phyloP scores from a whole-genome alignment of 495 filamentous ascomycete species.

The Aspergillus avenaceus region DNA sequence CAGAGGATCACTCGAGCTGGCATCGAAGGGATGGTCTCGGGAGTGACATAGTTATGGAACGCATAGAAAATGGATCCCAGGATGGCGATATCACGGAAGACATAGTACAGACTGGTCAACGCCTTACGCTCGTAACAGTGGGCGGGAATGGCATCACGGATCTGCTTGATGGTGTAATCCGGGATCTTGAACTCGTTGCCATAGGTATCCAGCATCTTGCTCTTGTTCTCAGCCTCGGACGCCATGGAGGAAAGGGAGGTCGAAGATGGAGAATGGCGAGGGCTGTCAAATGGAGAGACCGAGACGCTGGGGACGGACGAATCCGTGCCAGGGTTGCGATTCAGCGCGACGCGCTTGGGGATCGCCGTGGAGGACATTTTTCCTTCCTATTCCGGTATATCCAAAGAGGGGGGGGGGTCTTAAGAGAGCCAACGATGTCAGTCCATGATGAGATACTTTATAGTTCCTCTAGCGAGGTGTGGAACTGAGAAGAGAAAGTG shows the following conservation, averaged over 20 bases:
- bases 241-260: constrained; percentile 89
- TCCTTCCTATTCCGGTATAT: not conserved
- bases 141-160: constrained; percentile 57
- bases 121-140: constrained; percentile 66
- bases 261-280: constrained; percentile 73
- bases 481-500: too few relatives aligned
- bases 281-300: constrained; percentile 64
- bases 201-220: constrained; percentile 62
- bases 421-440: too few relatives aligned
- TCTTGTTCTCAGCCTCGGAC: constrained; percentile 45
- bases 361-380: constrained; percentile 57
- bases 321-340: constrained; percentile 45
- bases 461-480: too few relatives aligned
- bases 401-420: not conserved
- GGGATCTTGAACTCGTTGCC: constrained; percentile 69
- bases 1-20: constrained; percentile 47
- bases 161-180: constrained; percentile 68
- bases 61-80: constrained; percentile 56
- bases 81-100: constrained; percentile 55
- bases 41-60: constrained; percentile 64
- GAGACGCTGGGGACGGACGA: constrained; percentile 60
- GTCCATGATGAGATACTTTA: too few relatives aligned
- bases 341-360: constrained; percentile 50
- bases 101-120: constrained; percentile 56
- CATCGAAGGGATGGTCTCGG: constrained; percentile 53